These are phyloP conservation scores for Spiromastix sp. DNA, from an alignment of 2,329 filamentous ascomycete genomes.

Conservation along the genomic window DNA sequence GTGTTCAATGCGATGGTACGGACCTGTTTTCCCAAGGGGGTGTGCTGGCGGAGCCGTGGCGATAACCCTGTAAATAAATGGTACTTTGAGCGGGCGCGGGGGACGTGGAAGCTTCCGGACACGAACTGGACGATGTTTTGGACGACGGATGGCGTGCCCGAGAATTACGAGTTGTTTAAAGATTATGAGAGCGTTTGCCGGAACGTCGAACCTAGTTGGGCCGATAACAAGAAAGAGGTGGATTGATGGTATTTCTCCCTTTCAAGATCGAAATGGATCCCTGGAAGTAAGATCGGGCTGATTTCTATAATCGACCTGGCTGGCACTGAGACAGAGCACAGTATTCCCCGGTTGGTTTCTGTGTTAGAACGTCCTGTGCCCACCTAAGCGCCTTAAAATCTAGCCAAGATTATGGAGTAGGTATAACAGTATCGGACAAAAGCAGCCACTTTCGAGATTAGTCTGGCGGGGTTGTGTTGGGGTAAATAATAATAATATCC, in stretches of 20 bases:
- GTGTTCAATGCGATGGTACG: conserved; percentile 94
- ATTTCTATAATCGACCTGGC: too few relatives aligned
- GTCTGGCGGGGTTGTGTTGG: too few relatives aligned
- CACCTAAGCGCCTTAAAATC: too few relatives aligned
- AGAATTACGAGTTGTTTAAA: conserved; percentile 42
- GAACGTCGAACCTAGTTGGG: conserved; percentile 41
- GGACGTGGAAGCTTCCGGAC: conserved; percentile 70
- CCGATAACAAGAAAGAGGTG: conserved; percentile 37
- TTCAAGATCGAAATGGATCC: conserved; percentile 9
- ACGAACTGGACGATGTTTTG: conserved; percentile 98
- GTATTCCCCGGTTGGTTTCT: too few relatives aligned
- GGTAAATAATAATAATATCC: too few relatives aligned
- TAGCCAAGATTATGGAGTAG: too few relatives aligned
- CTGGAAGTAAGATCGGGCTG: too few relatives aligned
- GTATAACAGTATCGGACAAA: too few relatives aligned
- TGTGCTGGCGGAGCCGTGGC: conserved; percentile 84
- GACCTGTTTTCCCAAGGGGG: conserved; percentile 74
- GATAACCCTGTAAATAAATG: conserved; percentile 97
- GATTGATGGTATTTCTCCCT: conserved; percentile 36
- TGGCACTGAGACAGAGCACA: too few relatives aligned
- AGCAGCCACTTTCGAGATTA: too few relatives aligned
- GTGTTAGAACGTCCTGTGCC: too few relatives aligned
- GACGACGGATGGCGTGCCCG: conserved; percentile 62
- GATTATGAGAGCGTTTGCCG: conserved; percentile 72
- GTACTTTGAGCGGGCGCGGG: conserved; percentile 88